Percentiles rank a stretch among this genome's conserved stretches.
phyloP scores from a whole-genome alignment of 768 basidiomycete genomes.

The Macrocybe gigantea region DNA sequence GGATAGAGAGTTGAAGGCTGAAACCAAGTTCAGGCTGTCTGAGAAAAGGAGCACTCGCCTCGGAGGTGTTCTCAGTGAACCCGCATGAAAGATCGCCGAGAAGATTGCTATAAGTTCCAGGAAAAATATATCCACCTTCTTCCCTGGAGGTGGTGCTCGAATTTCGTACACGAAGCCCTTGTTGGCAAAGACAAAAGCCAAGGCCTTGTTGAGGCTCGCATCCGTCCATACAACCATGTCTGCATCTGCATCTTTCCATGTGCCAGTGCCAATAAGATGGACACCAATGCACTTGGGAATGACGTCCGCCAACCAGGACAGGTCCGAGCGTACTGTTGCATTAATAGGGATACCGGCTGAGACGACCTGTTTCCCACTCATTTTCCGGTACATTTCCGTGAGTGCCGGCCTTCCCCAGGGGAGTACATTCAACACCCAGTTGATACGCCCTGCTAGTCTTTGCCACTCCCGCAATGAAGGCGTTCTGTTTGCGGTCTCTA shows the following conservation, averaged over 20 bases:
- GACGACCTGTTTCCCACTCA: neutral
- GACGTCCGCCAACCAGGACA: neutral
- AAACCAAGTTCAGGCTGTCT: slow-evolving; percentile 13
- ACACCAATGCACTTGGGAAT: neutral
- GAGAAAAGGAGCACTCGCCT: slow-evolving; percentile 8
- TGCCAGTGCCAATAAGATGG: neutral
- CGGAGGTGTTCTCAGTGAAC: slow-evolving; percentile 5
- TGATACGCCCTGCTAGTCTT: slow-evolving; percentile 22
- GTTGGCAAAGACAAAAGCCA: neutral
- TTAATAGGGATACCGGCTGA: neutral
- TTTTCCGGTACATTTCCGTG: slow-evolving; percentile 12
- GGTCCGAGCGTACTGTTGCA: neutral
- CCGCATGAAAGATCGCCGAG: slow-evolving; percentile 4
- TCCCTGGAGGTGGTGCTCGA: neutral
- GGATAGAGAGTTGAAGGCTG: slow-evolving; percentile 6
- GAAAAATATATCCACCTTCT: slow-evolving; percentile 1
- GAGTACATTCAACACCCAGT: slow-evolving; percentile 26
- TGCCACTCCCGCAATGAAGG: slow-evolving; percentile 20
- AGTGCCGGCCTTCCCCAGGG: slow-evolving; percentile 10
- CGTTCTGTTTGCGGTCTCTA: neutral
- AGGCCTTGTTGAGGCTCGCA: neutral
- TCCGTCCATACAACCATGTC: neutral
- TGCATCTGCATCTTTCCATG: neutral
- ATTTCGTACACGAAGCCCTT: slow-evolving; percentile 1
- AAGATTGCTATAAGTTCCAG: slow-evolving; percentile 3